Evolutionary conservation across 495 filamentous ascomycete genomes (phyloP), one percentile per base, ranked within the genome.

Genomic region (Penicillium lagena): DNA sequence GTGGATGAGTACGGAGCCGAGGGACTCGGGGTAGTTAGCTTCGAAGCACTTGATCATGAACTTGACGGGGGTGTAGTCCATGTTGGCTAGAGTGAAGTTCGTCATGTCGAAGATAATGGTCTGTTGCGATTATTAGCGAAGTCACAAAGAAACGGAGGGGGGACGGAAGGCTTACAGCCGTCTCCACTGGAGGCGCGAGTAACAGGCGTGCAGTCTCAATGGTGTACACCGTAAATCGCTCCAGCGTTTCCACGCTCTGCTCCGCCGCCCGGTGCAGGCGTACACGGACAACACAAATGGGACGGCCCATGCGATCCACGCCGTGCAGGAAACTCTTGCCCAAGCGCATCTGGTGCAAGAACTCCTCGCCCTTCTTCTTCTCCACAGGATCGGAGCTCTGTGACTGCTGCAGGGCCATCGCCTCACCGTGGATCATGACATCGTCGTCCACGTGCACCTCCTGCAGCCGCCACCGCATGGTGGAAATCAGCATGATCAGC

Each of bases 1-100:
- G 70, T 98, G 90, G 30, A 98, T 87, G n/a, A 97, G 82, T 7
- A 97, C 90, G 7, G 87, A 72, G 37, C 94, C 93, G 0, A 98
- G 73, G 40, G 78, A 87, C 61, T 97, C 94, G 22, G 94, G 93
- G 59, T 97, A 98, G 66, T 98, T 97, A 40, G 93, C 94, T 69
- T 97, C 94, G 61, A 98, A 98, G 66, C 89, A 95, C 70, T 95
- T 95, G 71, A 97, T 96, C 80, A 98, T 95, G 72, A 96, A 97
- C 56, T 91, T 97, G 17, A 98, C 89, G 0, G 93, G 93, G 1
- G 87, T 79, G 59, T 97, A 97, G 59, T 98, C 93, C 93, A 98
- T 96, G 63, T 98, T 98, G 1, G 90, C 82, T 66, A 97, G 70
- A 37, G 83, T 82, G 64, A 98, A 98, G 45, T 81, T 78, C 9